Evolutionary conservation across 352 stramenopile species (phyloP).

Genomic region (Pythium aristosporum): DNA sequence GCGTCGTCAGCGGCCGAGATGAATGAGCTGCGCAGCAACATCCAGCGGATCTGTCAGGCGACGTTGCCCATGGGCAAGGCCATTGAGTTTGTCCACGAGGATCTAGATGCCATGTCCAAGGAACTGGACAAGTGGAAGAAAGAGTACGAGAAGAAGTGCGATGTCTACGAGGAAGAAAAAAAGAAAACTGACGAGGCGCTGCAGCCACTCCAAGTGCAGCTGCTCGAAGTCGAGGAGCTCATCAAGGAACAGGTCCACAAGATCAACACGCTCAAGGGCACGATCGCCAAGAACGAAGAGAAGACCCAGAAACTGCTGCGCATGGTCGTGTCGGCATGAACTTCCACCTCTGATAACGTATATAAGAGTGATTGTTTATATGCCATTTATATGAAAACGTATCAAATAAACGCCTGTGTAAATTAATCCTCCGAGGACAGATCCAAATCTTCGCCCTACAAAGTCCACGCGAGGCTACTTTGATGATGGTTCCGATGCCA

Average conservation of each 20-base stretch:
- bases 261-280: slow-evolving; percentile 91
- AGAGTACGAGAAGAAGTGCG: slow-evolving; percentile 76
- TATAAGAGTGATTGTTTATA: neutral
- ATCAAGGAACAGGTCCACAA: slow-evolving; percentile 91
- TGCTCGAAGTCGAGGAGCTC: slow-evolving; percentile 88
- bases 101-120: slow-evolving; percentile 92
- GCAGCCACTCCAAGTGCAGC: slow-evolving; percentile 76
- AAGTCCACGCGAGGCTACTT: neutral
- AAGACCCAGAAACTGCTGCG: slow-evolving; percentile 89
- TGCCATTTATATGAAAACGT: neutral
- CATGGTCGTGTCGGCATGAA: slow-evolving; percentile 76
- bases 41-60: slow-evolving; percentile 92
- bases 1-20: slow-evolving; percentile 72
- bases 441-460: too few relatives aligned
- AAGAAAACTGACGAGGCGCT: slow-evolving; percentile 84
- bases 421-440: too few relatives aligned
- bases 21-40: slow-evolving; percentile 70
- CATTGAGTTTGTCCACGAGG: slow-evolving; percentile 94
- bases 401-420: neutral
- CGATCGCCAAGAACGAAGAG: slow-evolving; percentile 92
- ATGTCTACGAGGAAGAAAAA: slow-evolving; percentile 80
- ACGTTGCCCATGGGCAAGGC: slow-evolving; percentile 90
- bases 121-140: slow-evolving; percentile 92
- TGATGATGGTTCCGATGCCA: neutral
- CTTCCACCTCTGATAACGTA: neutral